A percentile compares a stretch with the other conserved stretches of the same genome.
Evolutionary conservation across 495 filamentous ascomycete genomes (phyloP).

Genomic region (Penicillium chermesinum): DNA sequence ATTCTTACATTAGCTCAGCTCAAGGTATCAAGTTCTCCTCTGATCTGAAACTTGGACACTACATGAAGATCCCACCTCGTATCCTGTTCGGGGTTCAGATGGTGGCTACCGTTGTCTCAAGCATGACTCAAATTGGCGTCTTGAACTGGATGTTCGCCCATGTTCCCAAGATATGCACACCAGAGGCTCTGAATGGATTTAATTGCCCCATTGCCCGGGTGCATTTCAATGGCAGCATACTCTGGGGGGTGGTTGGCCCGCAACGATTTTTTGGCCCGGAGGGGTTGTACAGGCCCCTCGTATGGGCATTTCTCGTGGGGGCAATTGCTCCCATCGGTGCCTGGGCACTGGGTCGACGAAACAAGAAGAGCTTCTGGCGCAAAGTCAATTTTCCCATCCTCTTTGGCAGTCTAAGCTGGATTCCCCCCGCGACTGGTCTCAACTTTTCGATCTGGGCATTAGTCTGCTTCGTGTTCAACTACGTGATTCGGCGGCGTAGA

Average conservation of each 20-base stretch:
- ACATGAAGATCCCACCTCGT: conserved; percentile 88
- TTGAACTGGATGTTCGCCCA: conserved; percentile 85
- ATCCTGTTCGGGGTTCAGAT: conserved; percentile 73
- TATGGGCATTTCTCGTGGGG: conserved; percentile 73
- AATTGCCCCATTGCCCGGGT: conserved; percentile 83
- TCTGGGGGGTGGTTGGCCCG: conserved; percentile 86
- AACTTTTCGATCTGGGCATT: conserved; percentile 39
- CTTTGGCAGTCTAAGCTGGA: conserved; percentile 54
- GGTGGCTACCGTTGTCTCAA: conserved; percentile 71
- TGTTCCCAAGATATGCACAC: conserved; percentile 71
- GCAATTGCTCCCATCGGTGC: conserved; percentile 62
- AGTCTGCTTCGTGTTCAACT: conserved; percentile 79
- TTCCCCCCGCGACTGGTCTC: conserved; percentile 60
- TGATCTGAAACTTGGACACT: conserved; percentile 70
- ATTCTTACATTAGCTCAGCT: conserved; percentile 55
- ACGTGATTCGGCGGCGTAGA: conserved; percentile 60
- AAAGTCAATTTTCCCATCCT: conserved; percentile 44
- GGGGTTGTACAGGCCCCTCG: conserved; percentile 54
- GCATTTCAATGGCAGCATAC: conserved; percentile 82
- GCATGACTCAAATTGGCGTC: conserved; percentile 73
- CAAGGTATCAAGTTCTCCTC: conserved; percentile 48
- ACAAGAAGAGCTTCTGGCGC: conserved; percentile 39
- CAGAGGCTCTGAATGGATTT: conserved; percentile 75
- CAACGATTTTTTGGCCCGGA: conserved; percentile 63
- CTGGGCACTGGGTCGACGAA: conserved; percentile 55